These are phyloP conservation scores for Auricularia auricula-judae DNA, from an alignment of 768 basidiomycete genomes.

Conservation along the genomic window DNA sequence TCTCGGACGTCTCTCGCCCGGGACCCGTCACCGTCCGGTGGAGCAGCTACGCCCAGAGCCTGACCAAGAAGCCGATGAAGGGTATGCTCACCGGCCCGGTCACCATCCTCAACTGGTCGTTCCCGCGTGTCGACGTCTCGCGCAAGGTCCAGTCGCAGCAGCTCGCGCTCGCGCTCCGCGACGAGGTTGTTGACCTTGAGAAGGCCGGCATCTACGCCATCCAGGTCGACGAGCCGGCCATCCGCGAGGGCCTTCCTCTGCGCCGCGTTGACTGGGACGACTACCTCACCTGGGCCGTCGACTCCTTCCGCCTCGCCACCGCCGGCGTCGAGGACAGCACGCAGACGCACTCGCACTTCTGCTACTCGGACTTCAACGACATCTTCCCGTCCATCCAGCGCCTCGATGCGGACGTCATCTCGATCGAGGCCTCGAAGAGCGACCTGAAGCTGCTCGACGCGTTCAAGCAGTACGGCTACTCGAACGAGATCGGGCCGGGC, in stretches of 20 bases:
- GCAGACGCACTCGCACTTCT: constrained; percentile 99
- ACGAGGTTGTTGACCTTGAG: constrained; percentile 95
- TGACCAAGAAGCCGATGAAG: constrained; percentile 94
- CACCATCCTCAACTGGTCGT: constrained; percentile 99
- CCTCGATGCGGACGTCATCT: constrained; percentile 97
- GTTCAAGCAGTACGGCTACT: constrained; percentile 92
- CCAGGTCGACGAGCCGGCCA: constrained; percentile 99
- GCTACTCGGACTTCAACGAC: constrained; percentile 97
- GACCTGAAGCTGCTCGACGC: constrained; percentile 95
- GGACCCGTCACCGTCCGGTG: constrained; percentile 92
- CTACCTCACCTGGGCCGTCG: constrained; percentile 97
- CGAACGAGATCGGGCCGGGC: constrained; percentile 95
- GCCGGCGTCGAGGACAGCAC: constrained; percentile 89
- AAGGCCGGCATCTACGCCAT: constrained; percentile 94
- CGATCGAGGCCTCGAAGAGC: constrained; percentile 95
- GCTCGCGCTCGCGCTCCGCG: constrained; percentile 93
- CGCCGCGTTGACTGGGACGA: constrained; percentile 92
- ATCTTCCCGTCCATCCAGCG: constrained; percentile 97
- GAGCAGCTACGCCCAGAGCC: constrained; percentile 92
- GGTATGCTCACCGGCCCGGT: constrained; percentile 98
- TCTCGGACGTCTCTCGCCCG: constrained; percentile 93
- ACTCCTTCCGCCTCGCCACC: constrained; percentile 96
- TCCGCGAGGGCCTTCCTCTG: constrained; percentile 97
- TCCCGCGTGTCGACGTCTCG: constrained; percentile 96
- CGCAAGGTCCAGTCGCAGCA: constrained; percentile 98